Evolutionary conservation across 768 basidiomycete species (phyloP), one percentile per base, ranked within the genome.

Genomic region (Serendipita vermifera): DNA sequence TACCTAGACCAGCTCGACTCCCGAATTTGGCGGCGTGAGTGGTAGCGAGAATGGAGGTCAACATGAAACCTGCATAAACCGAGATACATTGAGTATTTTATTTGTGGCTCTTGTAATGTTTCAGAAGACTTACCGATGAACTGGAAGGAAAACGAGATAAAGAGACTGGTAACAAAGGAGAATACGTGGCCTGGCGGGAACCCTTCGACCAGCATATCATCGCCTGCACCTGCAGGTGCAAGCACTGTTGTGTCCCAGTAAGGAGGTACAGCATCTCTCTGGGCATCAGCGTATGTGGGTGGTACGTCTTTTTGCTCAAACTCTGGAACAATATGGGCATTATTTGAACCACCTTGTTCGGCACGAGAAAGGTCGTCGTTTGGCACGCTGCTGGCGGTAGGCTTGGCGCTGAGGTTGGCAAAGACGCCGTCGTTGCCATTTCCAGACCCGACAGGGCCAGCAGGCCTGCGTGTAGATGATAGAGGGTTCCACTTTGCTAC

Each of bases 171-270:
- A 60, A 80, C 63, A 70, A 91, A 93, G n/a, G 81, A 67, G 68
- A 94, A 93, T 31, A 92, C 63, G 9, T 82, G 79, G 53, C 92
- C 92, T 0, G 88, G 79, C 0, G 92, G 90, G 38, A 98, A 81
- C 57, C 92, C 85, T 58, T 94, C 93, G 61, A 99, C 83, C 67
- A 96, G 79, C 75, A 97, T 84, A 64, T 92, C 84, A 33, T 90
- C 84, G 59, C 79, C 77, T 14, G 80, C 68, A 2, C 57, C 54
- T 60, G 79, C 82, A 0, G 90, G 90, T 0, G 92, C 82, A 59
- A 93, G 87, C 6, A 97, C 80, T 0, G 90, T 92, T 1, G 88
- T 97, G 65, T 99, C 94, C 88, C 91, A 97, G 69, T 99, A 99
- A 0, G 90, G 79, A 0, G 96, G 96, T 0, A 87, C 92, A 0